Base-by-base conservation (phyloP, 1,284 basidiomycete genomes). In the Cystobasidium slooffiae region DNA sequence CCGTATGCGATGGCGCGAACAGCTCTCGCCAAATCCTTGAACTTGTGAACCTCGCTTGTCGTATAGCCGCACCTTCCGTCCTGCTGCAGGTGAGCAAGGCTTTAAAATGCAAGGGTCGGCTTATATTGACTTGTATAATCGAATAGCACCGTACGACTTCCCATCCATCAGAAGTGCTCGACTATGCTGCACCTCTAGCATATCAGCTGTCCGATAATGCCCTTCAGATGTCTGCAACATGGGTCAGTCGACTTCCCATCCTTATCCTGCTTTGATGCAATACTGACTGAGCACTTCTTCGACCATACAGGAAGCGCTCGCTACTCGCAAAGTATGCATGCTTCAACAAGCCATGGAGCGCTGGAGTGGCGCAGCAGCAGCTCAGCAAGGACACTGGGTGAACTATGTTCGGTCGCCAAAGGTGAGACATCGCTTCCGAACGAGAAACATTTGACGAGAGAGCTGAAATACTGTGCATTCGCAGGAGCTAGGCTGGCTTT, bases 281-380 rank as follows among this genome's bases (percentile, higher is more conserved):
- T 22, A 18, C 44, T 41, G 20, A 31, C n/a, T 6, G 9, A 47
- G 31, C 20, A 12, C 20, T 44, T 6, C 0, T 52, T 65, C 16
- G 47, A 46, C 8, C n/a, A 24, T 18, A 51, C 46, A 65, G 68
- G 69, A 72, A 39, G 69, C 69, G 16, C 52, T 72, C n/a, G 69
- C 69, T 43, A 72, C 69, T 22, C 69, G 69, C n/a, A 72, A 65
- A 12, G 69, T 72, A 18, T 52, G 49, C 20, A 51, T 72, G 51
- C 46, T 72, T 16, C 69, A 72, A 18, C 69, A 72, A 51, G 37
- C 61, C 2, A 20, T 72, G 41, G 69, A 72, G 44, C 39, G 62
- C 4, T 72, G 62, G 59, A 43, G 55, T 49, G 44, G 51, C 39
- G 20, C 51, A 18, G 47, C 62, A 24, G 44, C 46, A 22, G 51